Conservation (phyloP, 108 stramenopile genomes). For the Pseudonitzschia multistriata region DNA sequence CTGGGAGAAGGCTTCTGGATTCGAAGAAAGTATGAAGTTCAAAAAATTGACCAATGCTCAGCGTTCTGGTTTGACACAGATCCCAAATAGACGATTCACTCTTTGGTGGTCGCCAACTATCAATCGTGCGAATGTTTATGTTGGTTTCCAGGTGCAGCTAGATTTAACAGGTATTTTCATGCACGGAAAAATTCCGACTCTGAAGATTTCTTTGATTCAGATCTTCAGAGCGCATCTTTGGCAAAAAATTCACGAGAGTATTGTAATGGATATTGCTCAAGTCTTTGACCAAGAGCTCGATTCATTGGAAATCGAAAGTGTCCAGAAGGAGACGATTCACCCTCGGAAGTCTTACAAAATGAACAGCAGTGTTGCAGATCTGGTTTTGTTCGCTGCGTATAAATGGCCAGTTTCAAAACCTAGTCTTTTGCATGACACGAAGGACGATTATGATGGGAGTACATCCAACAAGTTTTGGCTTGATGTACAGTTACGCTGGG, state of each 20-base stretch:
- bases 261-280: constrained; percentile 98
- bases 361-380: constrained; percentile 99
- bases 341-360: constrained; percentile 99
- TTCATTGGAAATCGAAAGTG: constrained; percentile 97
- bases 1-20: constrained; percentile 99
- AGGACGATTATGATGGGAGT: constrained; percentile 94
- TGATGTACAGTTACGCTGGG: constrained; percentile 98
- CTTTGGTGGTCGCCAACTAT: constrained; percentile 99
- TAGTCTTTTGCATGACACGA: constrained; percentile 94
- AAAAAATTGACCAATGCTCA: constrained; percentile 99
- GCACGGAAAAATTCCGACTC: constrained; percentile 99
- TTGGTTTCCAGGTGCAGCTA: constrained; percentile 99
- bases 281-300: constrained; percentile 98
- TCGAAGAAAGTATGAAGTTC: constrained; percentile 98
- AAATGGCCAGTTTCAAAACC: constrained; percentile 99
- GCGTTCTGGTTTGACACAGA: constrained; percentile 98
- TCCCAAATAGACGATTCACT: constrained; percentile 99
- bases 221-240: constrained; percentile 97
- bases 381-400: constrained; percentile 97
- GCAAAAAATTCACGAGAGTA: constrained; percentile 99
- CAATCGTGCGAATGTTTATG: constrained; percentile 99
- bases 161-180: constrained; percentile 99
- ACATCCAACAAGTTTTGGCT: constrained; percentile 99
- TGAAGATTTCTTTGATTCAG: constrained; percentile 93
- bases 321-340: constrained; percentile 99